Evolutionary conservation across 2,329 filamentous ascomycete species (phyloP).

Genomic region (Penicillium sp.): DNA sequence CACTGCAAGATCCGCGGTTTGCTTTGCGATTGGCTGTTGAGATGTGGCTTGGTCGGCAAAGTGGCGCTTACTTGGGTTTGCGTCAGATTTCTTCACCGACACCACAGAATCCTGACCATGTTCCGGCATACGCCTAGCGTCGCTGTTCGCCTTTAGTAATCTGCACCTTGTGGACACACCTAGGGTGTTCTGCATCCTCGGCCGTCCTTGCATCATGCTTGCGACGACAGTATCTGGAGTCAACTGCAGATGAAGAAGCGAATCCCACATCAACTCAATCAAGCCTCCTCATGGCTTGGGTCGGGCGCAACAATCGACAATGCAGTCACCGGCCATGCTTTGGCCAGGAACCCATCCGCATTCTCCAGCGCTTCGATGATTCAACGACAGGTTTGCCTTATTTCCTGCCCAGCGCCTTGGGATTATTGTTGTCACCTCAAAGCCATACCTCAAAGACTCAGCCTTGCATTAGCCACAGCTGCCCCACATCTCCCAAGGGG

Average conservation of each 20-base stretch:
- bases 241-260: not conserved
- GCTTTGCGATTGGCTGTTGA: conserved; percentile 23
- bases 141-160: conserved; percentile 10
- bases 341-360: not conserved
- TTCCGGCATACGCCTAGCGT: conserved; percentile 22
- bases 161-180: conserved; percentile 12
- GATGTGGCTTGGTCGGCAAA: conserved; percentile 26
- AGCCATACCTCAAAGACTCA: conserved; percentile 14
- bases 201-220: conserved; percentile 14
- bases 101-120: not conserved
- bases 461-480: conserved; percentile 29
- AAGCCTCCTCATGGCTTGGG: not conserved
- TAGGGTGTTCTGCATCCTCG: conserved; percentile 10
- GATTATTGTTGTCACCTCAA: not conserved
- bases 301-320: not conserved
- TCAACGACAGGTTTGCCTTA: not conserved
- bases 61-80: conserved; percentile 24
- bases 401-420: not conserved
- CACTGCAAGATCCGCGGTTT: conserved; percentile 24
- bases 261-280: not conserved
- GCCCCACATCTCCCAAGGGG: conserved; percentile 10
- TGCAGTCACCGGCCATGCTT: not conserved
- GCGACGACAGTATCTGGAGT: not conserved
- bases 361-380: not conserved
- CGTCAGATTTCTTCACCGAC: conserved; percentile 26